phyloP scores from a whole-genome alignment of 768 basidiomycete genomes.

The Cystobasidium ongulense region DNA sequence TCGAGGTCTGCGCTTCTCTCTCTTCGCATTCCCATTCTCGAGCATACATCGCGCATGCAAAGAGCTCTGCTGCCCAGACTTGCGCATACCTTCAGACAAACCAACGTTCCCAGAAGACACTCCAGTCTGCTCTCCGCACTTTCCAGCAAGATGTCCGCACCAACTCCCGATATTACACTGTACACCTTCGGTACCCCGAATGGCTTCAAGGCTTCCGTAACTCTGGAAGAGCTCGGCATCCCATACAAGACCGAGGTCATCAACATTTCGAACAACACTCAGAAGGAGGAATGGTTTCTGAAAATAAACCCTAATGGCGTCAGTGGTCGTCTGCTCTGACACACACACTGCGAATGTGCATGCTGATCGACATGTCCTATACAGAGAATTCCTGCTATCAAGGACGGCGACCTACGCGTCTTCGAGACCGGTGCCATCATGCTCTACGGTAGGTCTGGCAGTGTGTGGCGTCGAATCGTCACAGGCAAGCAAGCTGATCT shows the following conservation, averaged over 20 bases:
- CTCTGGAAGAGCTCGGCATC: constrained; percentile 23
- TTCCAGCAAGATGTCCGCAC: not conserved
- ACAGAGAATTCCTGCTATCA: constrained; percentile 25
- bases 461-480: not conserved
- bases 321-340: not conserved
- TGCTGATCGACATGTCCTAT: not conserved
- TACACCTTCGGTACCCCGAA: constrained; percentile 27
- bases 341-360: too few relatives aligned
- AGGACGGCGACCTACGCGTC: constrained; percentile 41
- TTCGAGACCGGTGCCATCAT: constrained; percentile 62
- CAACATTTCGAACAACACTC: constrained; percentile 19
- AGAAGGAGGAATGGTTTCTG: constrained; percentile 20
- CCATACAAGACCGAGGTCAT: constrained; percentile 24
- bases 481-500: not conserved
- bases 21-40: not conserved
- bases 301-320: constrained; percentile 28
- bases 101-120: not conserved
- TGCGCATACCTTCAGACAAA: not conserved
- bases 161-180: constrained; percentile 17
- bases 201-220: constrained; percentile 23
- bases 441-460: constrained; percentile 52
- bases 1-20: not conserved
- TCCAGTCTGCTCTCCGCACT: constrained; percentile 3
- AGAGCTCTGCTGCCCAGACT: not conserved
- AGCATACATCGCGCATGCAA: not conserved